Evolutionary conservation across 805 yeast genomes (phyloP), one percentile per base, ranked within the genome.

Genomic region (Kluyveromyces starmeri): DNA sequence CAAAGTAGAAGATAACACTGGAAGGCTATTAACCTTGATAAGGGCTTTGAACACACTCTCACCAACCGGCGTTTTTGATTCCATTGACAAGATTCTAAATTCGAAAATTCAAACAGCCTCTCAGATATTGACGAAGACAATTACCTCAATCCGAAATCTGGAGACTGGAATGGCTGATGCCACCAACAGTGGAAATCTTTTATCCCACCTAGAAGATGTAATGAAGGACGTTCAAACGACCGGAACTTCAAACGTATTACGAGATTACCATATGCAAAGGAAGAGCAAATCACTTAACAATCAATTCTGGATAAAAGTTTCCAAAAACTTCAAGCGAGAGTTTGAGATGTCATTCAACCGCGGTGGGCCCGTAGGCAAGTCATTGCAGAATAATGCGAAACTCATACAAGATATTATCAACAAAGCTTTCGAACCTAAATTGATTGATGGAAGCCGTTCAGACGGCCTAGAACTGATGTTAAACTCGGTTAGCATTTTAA

Each of bases 291-390:
- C 41, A 7, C 13, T 41, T 4, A 15, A 28, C 7, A 50, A 46
- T 5, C 33, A 51, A 12, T 56, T 40, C 33, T 56, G 61, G 61
- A 38, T 28, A 12, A 45, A 43, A 20, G 42, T 55, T 5, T 34
- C 59, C 5, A 36, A 31, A 5, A 34, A 27, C 12, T 56, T 53
- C 23, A 49, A 49, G 34, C 50, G 45, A 21, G 59, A 56, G n/a
- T 45, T 55, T n/a, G 58, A 56, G 22, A 45, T 47, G 7, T 48
- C 58, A 3, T 46, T 34, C 32, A 53, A 43, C 20, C 47, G 61
- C 39, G 61, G 61, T 27, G 61, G 61, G 1, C 61, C 61, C 4
- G 60, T 56, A 1, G 60, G 61, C 4, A 56, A 56, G 38, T 39
- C 51, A 12, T 26, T 55, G 21, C 28, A 41, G 4, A 46, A 46